Evolutionary conservation across 768 basidiomycete species (phyloP).

Genomic region (Mycena sanguinolenta): DNA sequence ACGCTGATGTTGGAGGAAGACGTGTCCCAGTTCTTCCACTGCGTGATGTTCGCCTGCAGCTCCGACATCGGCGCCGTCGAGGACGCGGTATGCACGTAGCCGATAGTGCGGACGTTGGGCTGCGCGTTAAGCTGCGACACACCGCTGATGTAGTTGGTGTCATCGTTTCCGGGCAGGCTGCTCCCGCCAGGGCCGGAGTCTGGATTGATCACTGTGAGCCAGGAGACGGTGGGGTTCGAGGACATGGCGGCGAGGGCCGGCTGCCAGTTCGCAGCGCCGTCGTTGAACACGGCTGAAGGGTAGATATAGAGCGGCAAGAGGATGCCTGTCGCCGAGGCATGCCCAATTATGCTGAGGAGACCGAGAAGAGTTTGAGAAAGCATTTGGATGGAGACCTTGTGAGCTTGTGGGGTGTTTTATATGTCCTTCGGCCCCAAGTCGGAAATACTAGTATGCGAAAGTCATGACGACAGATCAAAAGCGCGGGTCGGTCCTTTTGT

Average conservation of each 20-base stretch:
- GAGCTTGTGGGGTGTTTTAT: background rate
- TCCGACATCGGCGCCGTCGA: background rate
- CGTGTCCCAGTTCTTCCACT: background rate
- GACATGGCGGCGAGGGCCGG: background rate
- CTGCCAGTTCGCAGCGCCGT: background rate
- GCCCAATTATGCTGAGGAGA: background rate
- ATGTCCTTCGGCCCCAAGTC: no score
- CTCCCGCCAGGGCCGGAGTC: background rate
- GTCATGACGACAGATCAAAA: no score
- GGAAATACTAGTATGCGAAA: no score
- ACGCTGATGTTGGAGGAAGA: background rate
- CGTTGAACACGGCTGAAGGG: background rate
- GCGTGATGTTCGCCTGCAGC: background rate
- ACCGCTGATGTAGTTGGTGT: background rate
- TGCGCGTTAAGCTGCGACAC: background rate
- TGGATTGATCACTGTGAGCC: background rate
- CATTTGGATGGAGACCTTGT: background rate
- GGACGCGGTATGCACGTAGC: background rate
- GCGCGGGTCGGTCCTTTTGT: no score
- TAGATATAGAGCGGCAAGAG: background rate
- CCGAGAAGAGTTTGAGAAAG: background rate
- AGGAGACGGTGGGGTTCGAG: background rate
- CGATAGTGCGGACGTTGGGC: background rate
- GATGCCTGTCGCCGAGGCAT: background rate
- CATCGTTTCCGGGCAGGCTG: background rate